Conservation (phyloP, 2,329 filamentous ascomycete genomes). For the Diplodia mutila region DNA sequence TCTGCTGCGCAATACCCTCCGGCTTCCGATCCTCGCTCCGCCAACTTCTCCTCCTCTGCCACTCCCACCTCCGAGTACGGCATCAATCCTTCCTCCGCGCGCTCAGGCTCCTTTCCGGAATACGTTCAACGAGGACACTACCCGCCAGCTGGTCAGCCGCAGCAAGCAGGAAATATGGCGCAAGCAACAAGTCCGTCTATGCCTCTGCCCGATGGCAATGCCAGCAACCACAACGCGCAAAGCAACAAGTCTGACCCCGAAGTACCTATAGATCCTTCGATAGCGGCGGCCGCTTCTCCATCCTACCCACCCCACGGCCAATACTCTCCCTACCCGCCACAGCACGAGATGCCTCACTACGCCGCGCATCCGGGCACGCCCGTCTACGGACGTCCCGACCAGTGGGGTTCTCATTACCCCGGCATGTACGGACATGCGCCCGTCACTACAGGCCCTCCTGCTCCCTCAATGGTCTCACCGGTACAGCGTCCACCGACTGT, state of each 20-base stretch:
- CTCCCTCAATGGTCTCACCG: constrained; percentile 62
- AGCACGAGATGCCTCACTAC: constrained; percentile 86
- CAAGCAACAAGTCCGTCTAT: constrained; percentile 99
- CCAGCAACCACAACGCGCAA: constrained; percentile 68
- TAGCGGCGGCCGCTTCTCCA: constrained; percentile 88
- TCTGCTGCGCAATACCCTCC: constrained; percentile 89
- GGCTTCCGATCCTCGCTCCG: constrained; percentile 76
- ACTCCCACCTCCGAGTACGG: constrained; percentile 90
- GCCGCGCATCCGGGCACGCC: constrained; percentile 62
- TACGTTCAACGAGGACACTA: constrained; percentile 85
- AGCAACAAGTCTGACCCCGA: constrained; percentile 91
- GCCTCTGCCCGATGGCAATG: constrained; percentile 78
- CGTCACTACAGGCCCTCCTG: constrained; percentile 60
- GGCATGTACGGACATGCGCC: constrained; percentile 56
- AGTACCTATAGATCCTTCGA: constrained; percentile 99
- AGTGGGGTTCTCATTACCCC: constrained; percentile 68
- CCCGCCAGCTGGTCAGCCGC: constrained; percentile 72
- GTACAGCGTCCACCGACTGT: constrained; percentile 66
- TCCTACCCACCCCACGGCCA: constrained; percentile 79
- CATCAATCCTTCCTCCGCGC: constrained; percentile 73
- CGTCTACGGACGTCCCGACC: constrained; percentile 70
- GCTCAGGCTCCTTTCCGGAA: constrained; percentile 83
- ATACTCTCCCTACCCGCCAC: constrained; percentile 85
- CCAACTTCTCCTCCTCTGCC: constrained; percentile 73
- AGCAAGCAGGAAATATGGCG: constrained; percentile 88